Base-by-base conservation (phyloP, 2,329 filamentous ascomycete species). In the Aurifilum marmelostoma region DNA sequence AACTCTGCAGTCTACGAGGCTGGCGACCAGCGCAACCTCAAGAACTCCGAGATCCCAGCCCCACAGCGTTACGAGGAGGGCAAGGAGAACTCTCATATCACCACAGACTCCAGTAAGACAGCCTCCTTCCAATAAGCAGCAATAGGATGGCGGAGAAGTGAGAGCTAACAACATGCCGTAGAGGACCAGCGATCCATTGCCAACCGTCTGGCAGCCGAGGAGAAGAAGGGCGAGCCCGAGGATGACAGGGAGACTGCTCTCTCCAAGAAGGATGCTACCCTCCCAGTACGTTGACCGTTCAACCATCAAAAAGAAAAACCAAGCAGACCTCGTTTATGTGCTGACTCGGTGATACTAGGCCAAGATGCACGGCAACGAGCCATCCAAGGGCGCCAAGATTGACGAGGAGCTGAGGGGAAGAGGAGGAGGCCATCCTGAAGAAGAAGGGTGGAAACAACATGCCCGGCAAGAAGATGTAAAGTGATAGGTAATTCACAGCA, bases 131-230 rank as follows among this genome's bases (percentile, higher is more conserved):
- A 5, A 29, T 16, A 12, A 59, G n/a, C 37, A 14, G 24, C 27
- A 24, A 18, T 14, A 14, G 7, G 4, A 21, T 1, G 1, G 18
- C 18, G 43, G 9, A 21, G 43, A 47, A 47, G 5, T 2, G 32
- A 11, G 16, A 5, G 1, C 61, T 43, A 8, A 63, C 69, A 29
- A 41, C 1, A 34, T 14, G 32, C 66, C 65, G 67, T 72, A 88
- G 89, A 93, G 86, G 90, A 93, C 74, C 82, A 92, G 79, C 85
- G 90, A 76, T 84, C 89, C 58, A 92, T 93, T 66, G 88, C 88
- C 78, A 93, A 93, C 83, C 89, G 89, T 75, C 82, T 92, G 37
- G 90, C 84, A 32, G 86, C 87, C 24, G 90, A 69, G 47, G 90
- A 75, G 83, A 86, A 79, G 85, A 82, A 84, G 67, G 79, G 75